These are phyloP conservation scores for Naumovozyma castellii DNA, from an alignment of 805 yeast genomes.

Conservation along the genomic window DNA sequence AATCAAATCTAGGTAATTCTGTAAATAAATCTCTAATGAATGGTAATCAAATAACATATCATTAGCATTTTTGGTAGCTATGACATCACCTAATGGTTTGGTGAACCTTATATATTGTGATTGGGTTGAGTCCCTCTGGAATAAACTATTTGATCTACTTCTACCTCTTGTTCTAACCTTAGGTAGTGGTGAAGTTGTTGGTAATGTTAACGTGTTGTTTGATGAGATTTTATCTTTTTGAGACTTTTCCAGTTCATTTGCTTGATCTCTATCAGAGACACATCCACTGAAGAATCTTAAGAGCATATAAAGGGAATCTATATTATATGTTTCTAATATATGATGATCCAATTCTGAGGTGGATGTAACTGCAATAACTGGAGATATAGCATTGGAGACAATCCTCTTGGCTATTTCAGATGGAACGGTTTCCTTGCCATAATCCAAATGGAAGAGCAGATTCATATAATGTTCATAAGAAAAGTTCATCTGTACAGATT, in stretches of 20 bases:
- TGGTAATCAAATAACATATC: conserved; percentile 29
- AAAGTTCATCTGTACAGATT: conserved; percentile 4
- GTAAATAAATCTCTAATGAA: conserved; percentile 31
- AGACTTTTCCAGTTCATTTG: conserved; percentile 10
- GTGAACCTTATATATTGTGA: conserved; percentile 43
- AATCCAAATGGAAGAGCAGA: conserved; percentile 21
- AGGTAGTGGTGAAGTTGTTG: neutral
- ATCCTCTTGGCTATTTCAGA: conserved; percentile 26
- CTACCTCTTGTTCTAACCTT: conserved; percentile 8
- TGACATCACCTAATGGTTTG: conserved; percentile 30
- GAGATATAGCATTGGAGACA: conserved; percentile 27
- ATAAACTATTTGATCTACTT: conserved; percentile 26
- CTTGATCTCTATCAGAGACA: conserved; percentile 28
- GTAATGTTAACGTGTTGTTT: neutral
- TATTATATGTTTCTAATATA: conserved; percentile 15
- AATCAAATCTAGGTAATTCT: conserved; percentile 25
- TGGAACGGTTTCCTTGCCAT: conserved; percentile 21
- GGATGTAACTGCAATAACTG: conserved; percentile 27
- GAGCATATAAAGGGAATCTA: conserved; percentile 26
- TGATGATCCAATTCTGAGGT: conserved; percentile 24
- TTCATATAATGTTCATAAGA: conserved; percentile 28
- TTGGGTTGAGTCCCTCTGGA: conserved; percentile 26
- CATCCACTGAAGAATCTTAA: conserved; percentile 29
- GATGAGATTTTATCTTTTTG: neutral
- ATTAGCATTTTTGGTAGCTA: conserved; percentile 22